Base-by-base conservation (phyloP, 371 early-diverging fungal species). In the Mortierella sp. region DNA sequence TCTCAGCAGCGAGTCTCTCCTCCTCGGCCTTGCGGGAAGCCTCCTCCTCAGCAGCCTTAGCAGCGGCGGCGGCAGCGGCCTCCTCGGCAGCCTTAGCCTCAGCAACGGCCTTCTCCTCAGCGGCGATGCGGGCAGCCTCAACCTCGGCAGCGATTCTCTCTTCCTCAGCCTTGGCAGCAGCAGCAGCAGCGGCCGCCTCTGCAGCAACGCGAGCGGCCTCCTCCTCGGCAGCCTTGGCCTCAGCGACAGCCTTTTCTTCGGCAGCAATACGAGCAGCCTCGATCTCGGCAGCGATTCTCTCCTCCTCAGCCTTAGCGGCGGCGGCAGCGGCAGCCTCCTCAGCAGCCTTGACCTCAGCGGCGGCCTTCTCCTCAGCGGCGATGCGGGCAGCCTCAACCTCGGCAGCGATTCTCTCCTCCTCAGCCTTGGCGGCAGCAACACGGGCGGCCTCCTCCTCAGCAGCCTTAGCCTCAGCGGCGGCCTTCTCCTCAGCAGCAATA, bases 361-460 rank as follows among this genome's bases (percentile, higher is more conserved):
- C 64, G 26, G 65, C 68, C 68, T 50, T 50, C 50, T 67, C 68
- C 68, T 67, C 68, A 37, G 68, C 68, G 6, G 68, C 68, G 13
- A 47, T n/a, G 9, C 31, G 47, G 19, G 41, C 68, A 39, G 68
- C 52, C 22, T 44, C 68, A 24, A 22, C 66, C 43, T 45, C 45
- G 26, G 67, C 67, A 14, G 67, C 67, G 8, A 10, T 44, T 44
- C 44, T 10, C 68, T 68, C n/a, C 41, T 66, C 64, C 48, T 67
- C 67, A 67, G 67, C 50, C n/a, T n/a, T n/a, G 44, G 44, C 44
- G 14, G 44, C 74, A n/a, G 68, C 72, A 16, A 45, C 29, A 26
- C 68, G 66, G 44, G 75, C 77, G 14, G 66, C 73, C 70, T 78
- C 64, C 24, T 66, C 77, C 26, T 58, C 77, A 45, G 76, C 76